Percentiles rank a stretch among this genome's conserved stretches.
Evolutionary conservation across 495 filamentous ascomycete species (phyloP).

Genomic region (Penicillium verhagenii): DNA sequence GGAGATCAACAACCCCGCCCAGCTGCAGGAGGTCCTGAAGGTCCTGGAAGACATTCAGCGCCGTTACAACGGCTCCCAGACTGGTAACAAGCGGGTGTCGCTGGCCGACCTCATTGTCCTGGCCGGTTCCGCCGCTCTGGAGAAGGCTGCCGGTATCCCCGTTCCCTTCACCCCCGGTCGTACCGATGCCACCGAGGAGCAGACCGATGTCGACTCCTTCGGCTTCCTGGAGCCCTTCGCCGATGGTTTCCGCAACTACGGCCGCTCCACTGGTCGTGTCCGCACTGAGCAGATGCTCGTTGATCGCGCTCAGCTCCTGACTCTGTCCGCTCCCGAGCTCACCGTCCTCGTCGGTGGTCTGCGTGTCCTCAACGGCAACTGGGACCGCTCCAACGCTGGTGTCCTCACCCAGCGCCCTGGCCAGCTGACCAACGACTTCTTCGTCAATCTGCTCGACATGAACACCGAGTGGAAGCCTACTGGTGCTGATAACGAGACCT

Average conservation of each 20-base stretch:
- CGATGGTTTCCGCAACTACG: conserved; percentile 77
- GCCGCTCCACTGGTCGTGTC: conserved; percentile 55
- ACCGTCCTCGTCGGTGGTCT: conserved; percentile 66
- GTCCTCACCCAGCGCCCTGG: conserved; percentile 64
- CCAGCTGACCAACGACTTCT: conserved; percentile 71
- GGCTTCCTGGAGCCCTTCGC: conserved; percentile 56
- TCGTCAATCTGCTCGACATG: conserved; percentile 69
- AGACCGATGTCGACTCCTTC: conserved; percentile 65
- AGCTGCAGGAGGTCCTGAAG: conserved; percentile 54
- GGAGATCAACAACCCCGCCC: conserved; percentile 64
- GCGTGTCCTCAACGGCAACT: conserved; percentile 64
- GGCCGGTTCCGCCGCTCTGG: conserved; percentile 47
- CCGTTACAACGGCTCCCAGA: conserved; percentile 53
- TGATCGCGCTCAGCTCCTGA: conserved; percentile 65
- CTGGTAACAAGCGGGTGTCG: conserved; percentile 63
- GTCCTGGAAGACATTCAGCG: conserved; percentile 61
- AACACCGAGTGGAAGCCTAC: conserved; percentile 60
- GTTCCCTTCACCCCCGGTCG: conserved; percentile 49
- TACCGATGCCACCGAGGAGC: conserved; percentile 56
- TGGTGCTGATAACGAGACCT: conserved; percentile 48
- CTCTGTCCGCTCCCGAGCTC: conserved; percentile 64
- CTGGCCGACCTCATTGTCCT: conserved; percentile 72
- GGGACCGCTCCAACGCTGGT: conserved; percentile 59
- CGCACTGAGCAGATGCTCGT: conserved; percentile 64
- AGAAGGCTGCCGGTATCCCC: conserved; percentile 40